A percentile compares a stretch with the other conserved stretches of the same genome.
These are phyloP conservation scores for Pythium pyrilobum DNA, from an alignment of 352 stramenopile species.

Conservation along the genomic window DNA sequence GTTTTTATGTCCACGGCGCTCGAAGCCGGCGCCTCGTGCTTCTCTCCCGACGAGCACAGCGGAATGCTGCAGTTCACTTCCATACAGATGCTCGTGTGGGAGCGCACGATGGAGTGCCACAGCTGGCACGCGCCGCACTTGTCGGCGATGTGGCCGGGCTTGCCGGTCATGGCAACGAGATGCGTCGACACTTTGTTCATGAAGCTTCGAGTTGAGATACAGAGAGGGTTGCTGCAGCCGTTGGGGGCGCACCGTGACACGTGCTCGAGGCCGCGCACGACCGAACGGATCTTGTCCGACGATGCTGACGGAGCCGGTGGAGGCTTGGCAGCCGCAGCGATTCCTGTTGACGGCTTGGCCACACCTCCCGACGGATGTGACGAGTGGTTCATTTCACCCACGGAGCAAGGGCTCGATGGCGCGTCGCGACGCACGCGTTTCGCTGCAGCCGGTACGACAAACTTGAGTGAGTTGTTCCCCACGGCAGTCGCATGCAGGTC, in stretches of 20 bases:
- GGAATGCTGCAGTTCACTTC: constrained; percentile 19
- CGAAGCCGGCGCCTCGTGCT: neutral
- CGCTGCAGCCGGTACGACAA: constrained; percentile 10
- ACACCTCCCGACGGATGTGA: too few relatives aligned
- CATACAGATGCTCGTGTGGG: constrained; percentile 23
- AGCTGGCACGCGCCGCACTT: constrained; percentile 20
- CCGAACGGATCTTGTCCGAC: constrained; percentile 23
- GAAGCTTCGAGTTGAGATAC: constrained; percentile 21
- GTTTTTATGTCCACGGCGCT: neutral
- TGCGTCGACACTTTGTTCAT: constrained; percentile 24
- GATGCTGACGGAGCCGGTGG: constrained; percentile 3
- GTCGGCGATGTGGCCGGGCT: constrained; percentile 13
- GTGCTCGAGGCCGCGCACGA: constrained; percentile 22
- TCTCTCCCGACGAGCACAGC: constrained; percentile 10
- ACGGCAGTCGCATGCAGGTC: neutral
- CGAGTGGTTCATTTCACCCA: constrained; percentile 13
- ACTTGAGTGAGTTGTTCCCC: constrained; percentile 17
- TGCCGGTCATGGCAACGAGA: constrained; percentile 15
- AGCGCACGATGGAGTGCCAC: constrained; percentile 20
- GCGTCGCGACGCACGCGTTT: constrained; percentile 17
- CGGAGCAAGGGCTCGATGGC: constrained; percentile 12
- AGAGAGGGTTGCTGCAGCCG: constrained; percentile 22
- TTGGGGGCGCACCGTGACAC: constrained; percentile 15
- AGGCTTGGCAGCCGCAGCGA: neutral
- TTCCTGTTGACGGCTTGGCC: too few relatives aligned